A percentile compares a stretch with the other conserved stretches of the same genome.
Conservation (phyloP, 2,329 filamentous ascomycete species). For the Fusarium staphyleae region DNA sequence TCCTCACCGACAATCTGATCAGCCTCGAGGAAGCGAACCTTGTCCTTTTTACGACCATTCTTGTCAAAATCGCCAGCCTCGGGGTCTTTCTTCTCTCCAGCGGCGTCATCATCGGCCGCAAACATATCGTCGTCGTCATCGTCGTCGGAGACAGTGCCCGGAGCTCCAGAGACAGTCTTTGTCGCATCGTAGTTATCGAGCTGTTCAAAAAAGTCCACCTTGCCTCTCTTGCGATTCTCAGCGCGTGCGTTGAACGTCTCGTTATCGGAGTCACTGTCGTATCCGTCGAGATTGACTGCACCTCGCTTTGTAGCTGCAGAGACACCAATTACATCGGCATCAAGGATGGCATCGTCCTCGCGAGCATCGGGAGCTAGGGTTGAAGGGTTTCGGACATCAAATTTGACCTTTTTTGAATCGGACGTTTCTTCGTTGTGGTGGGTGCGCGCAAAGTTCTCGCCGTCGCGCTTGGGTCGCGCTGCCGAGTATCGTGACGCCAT, state of each 20-base stretch:
- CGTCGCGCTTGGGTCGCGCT: constrained; percentile 81
- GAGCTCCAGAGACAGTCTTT: constrained; percentile 46
- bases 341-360: constrained; percentile 75
- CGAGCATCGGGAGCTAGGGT: constrained; percentile 83
- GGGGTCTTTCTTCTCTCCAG: constrained; percentile 48
- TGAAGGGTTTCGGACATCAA: constrained; percentile 94
- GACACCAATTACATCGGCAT: constrained; percentile 91
- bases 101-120: constrained; percentile 67
- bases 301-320: constrained; percentile 83
- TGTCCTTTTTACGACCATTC: constrained; percentile 66
- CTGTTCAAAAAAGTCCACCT: constrained; percentile 59
- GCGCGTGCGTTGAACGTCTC: constrained; percentile 85
- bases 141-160: constrained; percentile 66
- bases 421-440: constrained; percentile 67
- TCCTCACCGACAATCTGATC: constrained; percentile 81
- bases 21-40: constrained; percentile 66
- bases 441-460: constrained; percentile 79
- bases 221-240: constrained; percentile 61
- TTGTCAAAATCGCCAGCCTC: constrained; percentile 44
- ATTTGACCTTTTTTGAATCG: constrained; percentile 79
- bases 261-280: constrained; percentile 92
- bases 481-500: constrained; percentile 68
- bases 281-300: constrained; percentile 95
- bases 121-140: constrained; percentile 76
- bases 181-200: constrained; percentile 62